Evolutionary conservation across 78 protist species (phyloP).

Genomic region (Cavenderia fasciculata): DNA sequence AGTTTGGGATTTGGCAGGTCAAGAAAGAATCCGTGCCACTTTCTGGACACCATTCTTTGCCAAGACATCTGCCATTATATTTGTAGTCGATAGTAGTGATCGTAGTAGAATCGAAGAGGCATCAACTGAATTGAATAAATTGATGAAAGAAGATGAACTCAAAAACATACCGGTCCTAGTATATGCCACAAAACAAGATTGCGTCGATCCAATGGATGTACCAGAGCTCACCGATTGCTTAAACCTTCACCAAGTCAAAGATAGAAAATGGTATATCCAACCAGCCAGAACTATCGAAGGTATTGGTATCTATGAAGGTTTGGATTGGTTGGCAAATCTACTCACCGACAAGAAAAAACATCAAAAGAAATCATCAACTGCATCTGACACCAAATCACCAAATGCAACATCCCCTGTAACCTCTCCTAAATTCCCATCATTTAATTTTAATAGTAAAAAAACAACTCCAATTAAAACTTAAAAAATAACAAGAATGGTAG

Average conservation of each 20-base stretch:
- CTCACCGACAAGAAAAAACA: neutral
- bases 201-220: slow-evolving; percentile 51
- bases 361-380: no score
- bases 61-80: slow-evolving; percentile 75
- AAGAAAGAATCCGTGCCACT: slow-evolving; percentile 30
- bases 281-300: slow-evolving; percentile 27
- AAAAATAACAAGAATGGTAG: no score
- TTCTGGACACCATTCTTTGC: slow-evolving; percentile 66
- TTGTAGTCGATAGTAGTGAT: slow-evolving; percentile 85
- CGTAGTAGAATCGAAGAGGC: slow-evolving; percentile 77
- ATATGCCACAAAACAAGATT: slow-evolving; percentile 81
- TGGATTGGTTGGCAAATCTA: slow-evolving; percentile 46
- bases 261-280: slow-evolving; percentile 64
- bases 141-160: slow-evolving; percentile 66
- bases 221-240: slow-evolving; percentile 69
- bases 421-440: no score
- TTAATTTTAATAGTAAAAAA: no score
- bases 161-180: slow-evolving; percentile 23
- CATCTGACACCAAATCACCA: no score
- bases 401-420: no score
- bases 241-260: slow-evolving; percentile 40
- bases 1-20: slow-evolving; percentile 57
- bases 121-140: slow-evolving; percentile 21
- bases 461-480: no score
- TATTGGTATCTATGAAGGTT: slow-evolving; percentile 59